Evolutionary conservation across 108 stramenopile species (phyloP).

Genomic region (Skeletonema menzelii): DNA sequence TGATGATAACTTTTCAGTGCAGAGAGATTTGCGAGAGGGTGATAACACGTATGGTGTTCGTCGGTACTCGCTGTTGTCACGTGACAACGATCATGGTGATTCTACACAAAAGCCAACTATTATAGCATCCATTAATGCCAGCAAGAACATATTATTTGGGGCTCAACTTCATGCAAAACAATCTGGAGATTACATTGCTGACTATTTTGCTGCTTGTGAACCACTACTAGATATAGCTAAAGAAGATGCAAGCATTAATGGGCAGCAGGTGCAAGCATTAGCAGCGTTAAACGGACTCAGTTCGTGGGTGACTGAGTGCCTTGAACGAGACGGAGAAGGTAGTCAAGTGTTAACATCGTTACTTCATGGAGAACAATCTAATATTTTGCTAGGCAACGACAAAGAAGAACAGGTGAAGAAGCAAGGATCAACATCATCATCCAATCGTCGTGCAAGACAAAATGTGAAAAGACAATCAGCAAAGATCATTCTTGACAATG

Average conservation of each 20-base stretch:
- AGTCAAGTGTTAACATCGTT: constrained; percentile 26
- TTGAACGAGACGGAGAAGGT: constrained; percentile 41
- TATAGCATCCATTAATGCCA: constrained; percentile 58
- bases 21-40: constrained; percentile 36
- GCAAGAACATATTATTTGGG: constrained; percentile 74
- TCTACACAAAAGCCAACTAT: neutral
- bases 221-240: constrained; percentile 62
- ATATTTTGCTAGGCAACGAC: neutral
- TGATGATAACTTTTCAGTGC: constrained; percentile 10
- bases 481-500: constrained; percentile 6
- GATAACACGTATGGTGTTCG: constrained; percentile 34
- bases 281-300: constrained; percentile 69
- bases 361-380: constrained; percentile 13
- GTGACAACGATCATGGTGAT: neutral
- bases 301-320: constrained; percentile 56
- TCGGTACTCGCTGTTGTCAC: constrained; percentile 29
- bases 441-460: constrained; percentile 10
- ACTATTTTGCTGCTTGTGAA: constrained; percentile 47
- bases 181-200: neutral
- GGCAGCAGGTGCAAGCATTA: constrained; percentile 79
- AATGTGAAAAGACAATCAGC: constrained; percentile 6
- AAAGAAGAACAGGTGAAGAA: neutral
- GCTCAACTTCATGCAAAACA: constrained; percentile 36
- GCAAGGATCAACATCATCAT: neutral
- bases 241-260: constrained; percentile 64